Base-by-base conservation (phyloP, 2,329 filamentous ascomycete species). In the Colletotrichum spinosum region DNA sequence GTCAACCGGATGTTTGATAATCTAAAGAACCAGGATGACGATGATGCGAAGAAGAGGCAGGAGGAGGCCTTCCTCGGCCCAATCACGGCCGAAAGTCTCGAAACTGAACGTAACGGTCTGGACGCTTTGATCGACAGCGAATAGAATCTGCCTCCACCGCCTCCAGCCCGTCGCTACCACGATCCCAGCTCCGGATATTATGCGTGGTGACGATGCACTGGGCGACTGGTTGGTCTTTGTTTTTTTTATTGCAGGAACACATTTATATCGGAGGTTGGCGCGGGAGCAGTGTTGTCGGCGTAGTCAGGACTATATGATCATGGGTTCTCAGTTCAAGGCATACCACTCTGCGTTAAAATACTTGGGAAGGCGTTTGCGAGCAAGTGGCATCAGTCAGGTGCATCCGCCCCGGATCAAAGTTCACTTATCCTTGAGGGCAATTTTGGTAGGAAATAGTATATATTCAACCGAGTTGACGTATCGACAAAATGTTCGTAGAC, bases 1-100 rank as follows among this genome's bases (percentile, higher is more conserved):
- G 83, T 84, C 4, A 83, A 86, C 60, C 82, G 81, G 68, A 86
- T 87, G 83, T 86, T 87, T 71, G 78, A 82, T 49, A 84, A 86
- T 48, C 79, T 87, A 68, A 85, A 84, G 4, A 85, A 86, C 63
- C 79, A 83, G 61, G 82, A 84, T 13, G 82, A 85, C 33, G 83
- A 85, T 5, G 81, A 83, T 12, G 75, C 77, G 58, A 81, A 81
- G 70, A 82, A 81, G 70, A 76, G 76, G 68, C 77, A 77, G 49
- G 74, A 77, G 49, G 74, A 76, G 55, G 53, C 2, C 66, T 68
- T 37, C n/a, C 74, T 78, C 37, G 73, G 72, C 15, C 71, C 71
- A 12, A 75, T 81, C 53, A 82, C 79, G 39, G 76, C 80, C 25
- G 81, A 79, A 53, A 80, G 78, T 34, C 70, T 83, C 42, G 80